These are phyloP conservation scores for Colletotrichum ledebouriae DNA, from an alignment of 2,329 filamentous ascomycete genomes.

Conservation along the genomic window DNA sequence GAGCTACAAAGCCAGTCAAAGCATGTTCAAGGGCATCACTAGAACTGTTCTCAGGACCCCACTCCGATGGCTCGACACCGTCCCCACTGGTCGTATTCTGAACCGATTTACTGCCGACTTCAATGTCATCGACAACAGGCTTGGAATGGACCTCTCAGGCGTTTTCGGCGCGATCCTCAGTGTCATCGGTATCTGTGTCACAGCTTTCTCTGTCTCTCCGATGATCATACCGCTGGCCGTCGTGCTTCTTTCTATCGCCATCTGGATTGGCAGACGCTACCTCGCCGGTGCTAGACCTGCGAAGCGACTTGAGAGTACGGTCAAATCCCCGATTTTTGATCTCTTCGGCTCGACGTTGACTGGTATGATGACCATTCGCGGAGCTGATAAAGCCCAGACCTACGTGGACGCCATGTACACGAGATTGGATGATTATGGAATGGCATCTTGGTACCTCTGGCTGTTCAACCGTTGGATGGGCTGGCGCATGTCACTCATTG, in stretches of 20 bases:
- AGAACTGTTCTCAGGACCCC: slow-evolving; percentile 78
- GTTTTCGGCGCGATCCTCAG: slow-evolving; percentile 71
- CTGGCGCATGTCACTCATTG: slow-evolving; percentile 78
- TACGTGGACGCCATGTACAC: slow-evolving; percentile 79
- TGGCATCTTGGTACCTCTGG: slow-evolving; percentile 76
- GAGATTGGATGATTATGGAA: slow-evolving; percentile 76
- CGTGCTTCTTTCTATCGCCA: slow-evolving; percentile 68
- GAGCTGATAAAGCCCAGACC: slow-evolving; percentile 76
- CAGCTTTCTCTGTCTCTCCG: slow-evolving; percentile 76
- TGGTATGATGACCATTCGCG: slow-evolving; percentile 81
- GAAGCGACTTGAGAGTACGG: slow-evolving; percentile 82
- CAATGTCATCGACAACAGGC: slow-evolving; percentile 76
- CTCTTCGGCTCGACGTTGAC: slow-evolving; percentile 80
- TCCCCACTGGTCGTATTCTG: slow-evolving; percentile 80
- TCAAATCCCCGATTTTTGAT: slow-evolving; percentile 85
- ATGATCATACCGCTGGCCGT: slow-evolving; percentile 74
- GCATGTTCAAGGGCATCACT: slow-evolving; percentile 76
- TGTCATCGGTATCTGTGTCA: slow-evolving; percentile 75
- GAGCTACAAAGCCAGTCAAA: slow-evolving; percentile 77
- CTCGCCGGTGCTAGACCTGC: slow-evolving; percentile 79
- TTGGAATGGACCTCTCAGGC: slow-evolving; percentile 74
- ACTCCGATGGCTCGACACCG: slow-evolving; percentile 84
- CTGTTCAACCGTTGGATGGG: slow-evolving; percentile 84
- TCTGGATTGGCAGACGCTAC: slow-evolving; percentile 72
- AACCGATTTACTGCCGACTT: slow-evolving; percentile 87